phyloP scores from a whole-genome alignment of 768 basidiomycete species.

The Fomitopsis pulvina region DNA sequence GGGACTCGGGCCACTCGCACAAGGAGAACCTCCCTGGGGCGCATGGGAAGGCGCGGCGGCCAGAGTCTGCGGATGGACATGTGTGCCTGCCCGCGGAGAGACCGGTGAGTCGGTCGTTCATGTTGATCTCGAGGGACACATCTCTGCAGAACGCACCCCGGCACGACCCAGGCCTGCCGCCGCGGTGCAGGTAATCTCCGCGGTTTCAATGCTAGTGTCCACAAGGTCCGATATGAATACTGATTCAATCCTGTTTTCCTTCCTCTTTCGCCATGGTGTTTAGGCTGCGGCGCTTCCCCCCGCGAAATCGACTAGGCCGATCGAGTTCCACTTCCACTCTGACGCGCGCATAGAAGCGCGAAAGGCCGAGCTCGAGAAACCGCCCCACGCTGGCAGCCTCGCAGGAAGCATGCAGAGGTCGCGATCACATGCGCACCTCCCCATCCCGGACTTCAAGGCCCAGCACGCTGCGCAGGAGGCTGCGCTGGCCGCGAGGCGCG shows the following conservation, averaged over 20 bases:
- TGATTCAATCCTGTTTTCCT: neutral
- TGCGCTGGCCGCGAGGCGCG: conserved; percentile 34
- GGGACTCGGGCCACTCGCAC: conserved; percentile 9
- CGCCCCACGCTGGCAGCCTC: conserved; percentile 3
- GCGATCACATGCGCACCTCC: conserved; percentile 19
- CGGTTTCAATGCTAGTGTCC: neutral
- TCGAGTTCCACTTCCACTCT: conserved; percentile 47
- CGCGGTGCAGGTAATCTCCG: conserved; percentile 19
- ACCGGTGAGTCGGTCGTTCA: conserved; percentile 14
- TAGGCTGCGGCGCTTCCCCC: conserved; percentile 12
- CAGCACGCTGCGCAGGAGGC: conserved; percentile 43
- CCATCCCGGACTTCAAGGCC: conserved; percentile 48
- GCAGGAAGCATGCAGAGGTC: conserved; percentile 8
- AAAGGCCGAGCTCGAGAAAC: conserved; percentile 30
- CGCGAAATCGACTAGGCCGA: conserved; percentile 29
- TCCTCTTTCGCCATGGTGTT: conserved; percentile 1
- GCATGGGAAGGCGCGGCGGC: conserved; percentile 8
- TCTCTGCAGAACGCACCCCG: neutral
- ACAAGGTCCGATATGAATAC: neutral
- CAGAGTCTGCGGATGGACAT: neutral
- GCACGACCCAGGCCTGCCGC: neutral
- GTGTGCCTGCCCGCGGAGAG: conserved; percentile 1
- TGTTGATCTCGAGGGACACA: too few relatives aligned
- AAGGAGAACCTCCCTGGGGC: conserved; percentile 6
- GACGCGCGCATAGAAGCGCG: conserved; percentile 45